Percentiles rank a stretch among this genome's conserved stretches.
phyloP scores from a whole-genome alignment of 2,329 filamentous ascomycete genomes.

The Capronia epimyces region DNA sequence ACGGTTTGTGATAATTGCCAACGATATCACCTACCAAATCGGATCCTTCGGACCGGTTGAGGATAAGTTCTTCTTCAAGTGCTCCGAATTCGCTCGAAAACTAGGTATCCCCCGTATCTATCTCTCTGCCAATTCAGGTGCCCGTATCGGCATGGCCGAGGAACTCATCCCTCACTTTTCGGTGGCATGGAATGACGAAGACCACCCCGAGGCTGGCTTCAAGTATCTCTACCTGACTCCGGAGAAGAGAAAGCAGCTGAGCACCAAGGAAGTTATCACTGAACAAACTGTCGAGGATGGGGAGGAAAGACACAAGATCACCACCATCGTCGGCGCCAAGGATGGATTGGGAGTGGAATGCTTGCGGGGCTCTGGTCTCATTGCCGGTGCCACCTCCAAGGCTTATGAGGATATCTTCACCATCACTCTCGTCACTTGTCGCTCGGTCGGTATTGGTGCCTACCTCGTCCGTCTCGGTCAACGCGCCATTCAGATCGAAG shows the following conservation, averaged over 20 bases:
- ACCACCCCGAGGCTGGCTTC: constrained; percentile 81
- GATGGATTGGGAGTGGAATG: constrained; percentile 98
- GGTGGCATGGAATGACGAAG: constrained; percentile 86
- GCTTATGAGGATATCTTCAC: constrained; percentile 99
- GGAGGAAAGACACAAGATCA: constrained; percentile 88
- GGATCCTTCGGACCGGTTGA: constrained; percentile 95
- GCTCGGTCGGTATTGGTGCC: constrained; percentile 97
- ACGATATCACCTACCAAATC: constrained; percentile 99
- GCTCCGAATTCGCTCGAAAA: constrained; percentile 89
- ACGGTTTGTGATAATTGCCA: constrained; percentile 92
- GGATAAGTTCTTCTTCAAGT: constrained; percentile 98
- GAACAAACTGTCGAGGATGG: constrained; percentile 80
- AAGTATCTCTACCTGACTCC: constrained; percentile 93
- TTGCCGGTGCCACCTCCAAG: constrained; percentile 92
- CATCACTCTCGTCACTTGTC: constrained; percentile 92
- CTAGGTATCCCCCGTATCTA: constrained; percentile 95
- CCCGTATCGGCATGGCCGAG: constrained; percentile 91
- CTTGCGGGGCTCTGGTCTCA: constrained; percentile 91
- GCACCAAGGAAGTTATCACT: constrained; percentile 76
- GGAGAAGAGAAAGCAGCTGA: constrained; percentile 78
- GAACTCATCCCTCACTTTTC: constrained; percentile 97
- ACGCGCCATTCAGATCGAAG: constrained; percentile 97
- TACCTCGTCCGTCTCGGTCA: constrained; percentile 98
- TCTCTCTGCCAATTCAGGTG: constrained; percentile 96
- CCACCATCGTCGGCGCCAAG: constrained; percentile 85